These are phyloP conservation scores for Suhomyces coccinellae DNA, from an alignment of 1,139 yeast species.

Conservation along the genomic window DNA sequence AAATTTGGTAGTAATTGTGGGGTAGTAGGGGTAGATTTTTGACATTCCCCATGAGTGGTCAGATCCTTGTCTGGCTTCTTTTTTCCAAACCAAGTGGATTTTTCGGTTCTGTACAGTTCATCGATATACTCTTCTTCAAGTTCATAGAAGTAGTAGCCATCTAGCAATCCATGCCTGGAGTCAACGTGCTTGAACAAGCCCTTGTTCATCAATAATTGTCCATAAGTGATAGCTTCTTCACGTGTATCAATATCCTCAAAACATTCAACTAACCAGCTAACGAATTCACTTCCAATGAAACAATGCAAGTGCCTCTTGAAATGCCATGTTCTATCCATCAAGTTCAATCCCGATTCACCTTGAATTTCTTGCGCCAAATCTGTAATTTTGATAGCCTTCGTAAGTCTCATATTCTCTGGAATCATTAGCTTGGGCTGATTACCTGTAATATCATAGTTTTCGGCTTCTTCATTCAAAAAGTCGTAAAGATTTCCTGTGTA, in stretches of 20 bases:
- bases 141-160: constrained; percentile 90
- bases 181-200: constrained; percentile 82
- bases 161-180: constrained; percentile 76
- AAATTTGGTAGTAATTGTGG: constrained; percentile 17
- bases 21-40: constrained; percentile 14
- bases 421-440: constrained; percentile 38
- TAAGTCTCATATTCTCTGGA: constrained; percentile 34
- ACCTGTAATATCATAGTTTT: constrained; percentile 37
- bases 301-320: constrained; percentile 76
- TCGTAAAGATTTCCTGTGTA: constrained; percentile 84
- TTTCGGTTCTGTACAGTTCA: constrained; percentile 25
- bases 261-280: constrained; percentile 77
- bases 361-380: constrained; percentile 70
- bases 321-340: constrained; percentile 90
- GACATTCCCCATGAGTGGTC: background rate
- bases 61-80: constrained; percentile 20
- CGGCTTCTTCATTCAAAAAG: constrained; percentile 55
- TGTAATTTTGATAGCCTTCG: constrained; percentile 35
- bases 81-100: constrained; percentile 36
- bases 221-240: constrained; percentile 81
- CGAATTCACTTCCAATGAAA: constrained; percentile 83
- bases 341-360: constrained; percentile 57
- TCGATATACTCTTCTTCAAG: constrained; percentile 58
- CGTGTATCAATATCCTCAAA: constrained; percentile 77
- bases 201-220: constrained; percentile 70